These are phyloP conservation scores for Ogataea salicorniae DNA, from an alignment of 805 yeast species.

Conservation along the genomic window DNA sequence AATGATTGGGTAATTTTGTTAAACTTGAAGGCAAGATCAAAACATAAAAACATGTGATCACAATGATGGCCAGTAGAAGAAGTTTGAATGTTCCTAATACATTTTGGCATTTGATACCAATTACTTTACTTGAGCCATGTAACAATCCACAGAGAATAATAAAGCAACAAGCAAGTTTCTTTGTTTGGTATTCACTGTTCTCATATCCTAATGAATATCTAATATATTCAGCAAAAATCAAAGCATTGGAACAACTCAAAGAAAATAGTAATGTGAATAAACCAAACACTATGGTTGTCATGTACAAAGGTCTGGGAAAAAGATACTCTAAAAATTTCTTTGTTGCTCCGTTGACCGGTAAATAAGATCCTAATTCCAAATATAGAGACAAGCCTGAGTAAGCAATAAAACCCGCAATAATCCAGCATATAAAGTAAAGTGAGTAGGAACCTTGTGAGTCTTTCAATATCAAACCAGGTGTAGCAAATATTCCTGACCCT, in stretches of 20 bases:
- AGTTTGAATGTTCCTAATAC: slow-evolving; percentile 41
- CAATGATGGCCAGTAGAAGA: slow-evolving; percentile 33
- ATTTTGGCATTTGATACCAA: slow-evolving; percentile 41
- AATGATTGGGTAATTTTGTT: slow-evolving; percentile 18
- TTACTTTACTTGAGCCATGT: slow-evolving; percentile 38
- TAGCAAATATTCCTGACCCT: slow-evolving; percentile 69
- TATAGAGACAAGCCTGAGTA: slow-evolving; percentile 56
- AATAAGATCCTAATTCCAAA: slow-evolving; percentile 58
- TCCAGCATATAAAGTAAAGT: slow-evolving; percentile 53
- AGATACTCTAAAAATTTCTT: slow-evolving; percentile 61
- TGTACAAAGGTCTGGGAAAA: slow-evolving; percentile 47
- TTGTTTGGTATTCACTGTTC: slow-evolving; percentile 28
- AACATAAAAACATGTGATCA: slow-evolving; percentile 37
- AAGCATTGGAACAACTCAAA: slow-evolving; percentile 39
- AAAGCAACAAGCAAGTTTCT: slow-evolving; percentile 13
- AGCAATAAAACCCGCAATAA: slow-evolving; percentile 50
- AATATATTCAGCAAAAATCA: slow-evolving; percentile 46
- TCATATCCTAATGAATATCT: slow-evolving; percentile 35
- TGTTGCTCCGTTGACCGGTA: slow-evolving; percentile 68
- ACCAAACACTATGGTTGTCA: slow-evolving; percentile 38
- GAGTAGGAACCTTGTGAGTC: slow-evolving; percentile 58
- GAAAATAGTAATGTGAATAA: slow-evolving; percentile 38
- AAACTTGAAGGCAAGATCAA: slow-evolving; percentile 30
- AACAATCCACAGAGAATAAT: slow-evolving; percentile 18
- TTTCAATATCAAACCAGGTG: slow-evolving; percentile 54